Evolutionary conservation across 176 grass and related monocot genomes (phyloP), one percentile per base, ranked within the genome.

Genomic region (Alloteropsis semialata): DNA sequence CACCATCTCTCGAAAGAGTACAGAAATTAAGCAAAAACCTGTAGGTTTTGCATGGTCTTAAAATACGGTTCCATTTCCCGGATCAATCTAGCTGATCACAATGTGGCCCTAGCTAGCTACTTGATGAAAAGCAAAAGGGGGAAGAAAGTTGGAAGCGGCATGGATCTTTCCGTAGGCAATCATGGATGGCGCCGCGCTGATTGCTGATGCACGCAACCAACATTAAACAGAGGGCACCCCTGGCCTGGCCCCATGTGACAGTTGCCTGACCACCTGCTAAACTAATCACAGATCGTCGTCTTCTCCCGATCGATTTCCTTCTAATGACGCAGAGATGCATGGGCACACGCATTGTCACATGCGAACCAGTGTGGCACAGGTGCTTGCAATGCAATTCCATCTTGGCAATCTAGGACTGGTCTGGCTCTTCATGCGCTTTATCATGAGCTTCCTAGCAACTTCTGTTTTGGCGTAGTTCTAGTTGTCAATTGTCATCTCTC

Each of bases 171-270:
- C 45, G 65, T 45, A 78, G 65, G 53, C 15, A 85, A 81, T 64
- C 62, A 75, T 82, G 72, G 72, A 57, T 75, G 72, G 77, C 54
- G 32, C 36, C 64, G 45, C 4, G 64, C 88, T 48, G 54, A 33
- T 43, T 39, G 78, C 83, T 48, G 77, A 43, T 63, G 49, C 43
- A 63, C 49, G 46, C 83, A 58, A 46, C 68, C 77, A 75, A 6
- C 71, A 38, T 72, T 84, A 34, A 70, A 36, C 77, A 64, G n/a
- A 80, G 70, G 46, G 29, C 28, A 1, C 45, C 45, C 32, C n/a
- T n/a, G n/a, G n/a, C 49, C 27, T 21, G 45, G 43, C 13, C 67
- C 34, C 88, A 72, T 89, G 81, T 89, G 88, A 72, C 36, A 82
- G 72, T 46, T 36, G 6, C 58, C 75, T 88, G 46, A 74, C 49